Conservation (phyloP, 139 green algal species). For the Medakamo hakoo region DNA sequence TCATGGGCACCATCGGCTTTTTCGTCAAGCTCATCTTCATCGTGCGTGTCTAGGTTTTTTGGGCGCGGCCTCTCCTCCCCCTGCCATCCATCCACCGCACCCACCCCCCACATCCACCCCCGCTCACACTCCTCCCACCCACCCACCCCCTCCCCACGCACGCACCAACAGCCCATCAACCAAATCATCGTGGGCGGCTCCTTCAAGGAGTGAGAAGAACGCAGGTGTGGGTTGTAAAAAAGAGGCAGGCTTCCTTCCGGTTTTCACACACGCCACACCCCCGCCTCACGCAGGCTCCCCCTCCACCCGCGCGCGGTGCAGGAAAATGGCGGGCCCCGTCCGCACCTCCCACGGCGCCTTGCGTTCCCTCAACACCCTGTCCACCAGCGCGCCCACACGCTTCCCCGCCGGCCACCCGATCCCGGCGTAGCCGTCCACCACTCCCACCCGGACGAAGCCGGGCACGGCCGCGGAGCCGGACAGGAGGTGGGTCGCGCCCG, state of each 20-base stretch:
- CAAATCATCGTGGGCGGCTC: constrained; percentile 66
- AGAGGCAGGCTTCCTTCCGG: too few species aligned
- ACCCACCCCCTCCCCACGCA: not conserved
- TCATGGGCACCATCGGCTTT: constrained; percentile 96
- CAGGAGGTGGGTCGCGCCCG: not conserved
- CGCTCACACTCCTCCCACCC: not conserved
- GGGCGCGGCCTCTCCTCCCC: not conserved
- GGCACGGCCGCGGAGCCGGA: not conserved
- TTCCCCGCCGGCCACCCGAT: too few species aligned
- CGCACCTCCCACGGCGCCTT: too few species aligned
- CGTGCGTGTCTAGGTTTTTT: constrained; percentile 23
- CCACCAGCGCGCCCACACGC: too few species aligned
- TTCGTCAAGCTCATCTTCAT: constrained; percentile 96
- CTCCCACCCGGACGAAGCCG: not conserved
- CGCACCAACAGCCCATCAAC: constrained; percentile 55
- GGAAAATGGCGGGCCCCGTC: too few species aligned
- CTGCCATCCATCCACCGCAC: not conserved
- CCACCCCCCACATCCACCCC: not conserved
- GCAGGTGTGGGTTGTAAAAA: too few species aligned
- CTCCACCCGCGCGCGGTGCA: too few species aligned
- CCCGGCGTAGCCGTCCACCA: not conserved
- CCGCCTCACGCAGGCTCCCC: too few species aligned
- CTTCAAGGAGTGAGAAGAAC: constrained; percentile 5
- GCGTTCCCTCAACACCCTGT: too few species aligned
- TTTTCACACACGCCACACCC: too few species aligned